Percentiles rank a stretch among this genome's conserved stretches.
Conservation (phyloP, 306 rosid genomes). For the Begonia masoniana region DNA sequence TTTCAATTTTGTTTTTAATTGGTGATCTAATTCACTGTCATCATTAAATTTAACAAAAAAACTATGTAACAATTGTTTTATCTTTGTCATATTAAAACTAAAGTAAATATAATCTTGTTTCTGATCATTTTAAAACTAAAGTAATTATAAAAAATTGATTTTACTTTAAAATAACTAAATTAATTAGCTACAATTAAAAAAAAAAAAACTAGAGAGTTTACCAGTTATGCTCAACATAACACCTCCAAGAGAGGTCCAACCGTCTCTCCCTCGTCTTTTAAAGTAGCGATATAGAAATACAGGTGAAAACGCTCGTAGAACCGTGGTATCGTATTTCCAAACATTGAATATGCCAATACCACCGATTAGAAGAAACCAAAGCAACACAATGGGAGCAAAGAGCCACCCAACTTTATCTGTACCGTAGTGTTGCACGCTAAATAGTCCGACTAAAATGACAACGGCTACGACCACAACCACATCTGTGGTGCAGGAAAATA, state of each 20-base stretch:
- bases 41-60: no score
- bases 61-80: no score
- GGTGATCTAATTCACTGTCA: no score
- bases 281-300: conserved; percentile 66
- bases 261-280: conserved; percentile 51
- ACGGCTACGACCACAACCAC: conserved; percentile 78
- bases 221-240: conserved; percentile 96
- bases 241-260: conserved; percentile 96
- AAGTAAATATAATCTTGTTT: no score
- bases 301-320: conserved; percentile 80
- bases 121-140: no score
- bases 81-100: no score
- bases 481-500: conserved; percentile 37
- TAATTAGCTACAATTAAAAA: no score
- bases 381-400: conserved; percentile 92
- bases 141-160: no score
- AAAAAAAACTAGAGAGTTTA: conserved; percentile 20
- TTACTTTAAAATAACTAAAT: no score
- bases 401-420: conserved; percentile 98
- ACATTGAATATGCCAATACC: conserved; percentile 86
- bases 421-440: conserved; percentile 93
- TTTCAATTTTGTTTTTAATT: no score
- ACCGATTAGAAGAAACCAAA: conserved; percentile 91
- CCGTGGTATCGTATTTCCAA: conserved; percentile 55
- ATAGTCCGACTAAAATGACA: conserved; percentile 64